A percentile compares a stretch with the other conserved stretches of the same genome.
Conservation (phyloP, 2,329 filamentous ascomycete species). For the Aspergillus pseudoterreus region DNA sequence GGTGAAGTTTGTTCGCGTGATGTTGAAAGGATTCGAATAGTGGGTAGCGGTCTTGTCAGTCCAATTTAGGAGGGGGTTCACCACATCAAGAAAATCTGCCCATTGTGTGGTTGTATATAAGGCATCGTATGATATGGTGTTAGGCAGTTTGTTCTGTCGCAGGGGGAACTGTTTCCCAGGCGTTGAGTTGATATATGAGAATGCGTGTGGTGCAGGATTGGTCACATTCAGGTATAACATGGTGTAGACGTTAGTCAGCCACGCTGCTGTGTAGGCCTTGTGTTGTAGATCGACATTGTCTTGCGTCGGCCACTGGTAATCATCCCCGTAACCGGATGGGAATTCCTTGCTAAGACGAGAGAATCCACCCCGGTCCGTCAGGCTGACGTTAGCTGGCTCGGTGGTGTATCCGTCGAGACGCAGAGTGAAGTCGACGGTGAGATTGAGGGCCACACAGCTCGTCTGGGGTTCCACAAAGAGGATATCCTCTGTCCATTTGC, state of each 20-base stretch:
- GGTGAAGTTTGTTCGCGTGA: too few species aligned
- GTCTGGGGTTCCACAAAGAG: neutral
- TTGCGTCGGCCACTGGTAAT: neutral
- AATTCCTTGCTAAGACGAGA: neutral
- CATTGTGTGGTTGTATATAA: too few species aligned
- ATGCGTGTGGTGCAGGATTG: neutral
- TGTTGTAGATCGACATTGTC: neutral
- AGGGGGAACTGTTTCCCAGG: neutral
- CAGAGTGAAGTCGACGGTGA: neutral
- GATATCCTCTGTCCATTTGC: neutral
- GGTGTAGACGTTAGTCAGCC: neutral
- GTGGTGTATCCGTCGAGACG: neutral
- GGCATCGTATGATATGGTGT: too few species aligned
- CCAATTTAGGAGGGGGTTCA: too few species aligned
- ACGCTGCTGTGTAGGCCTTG: neutral
- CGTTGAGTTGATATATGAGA: neutral
- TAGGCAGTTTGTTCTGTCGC: too few species aligned
- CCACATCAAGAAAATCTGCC: too few species aligned
- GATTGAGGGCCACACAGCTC: neutral
- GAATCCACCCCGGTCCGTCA: constrained; percentile 1
- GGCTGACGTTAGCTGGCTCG: neutral
- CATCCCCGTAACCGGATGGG: neutral
- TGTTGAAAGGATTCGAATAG: too few species aligned
- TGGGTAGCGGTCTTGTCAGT: too few species aligned
- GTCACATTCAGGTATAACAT: neutral